phyloP scores from a whole-genome alignment of 148 eudicot genomes.

The Spergularia marina region DNA sequence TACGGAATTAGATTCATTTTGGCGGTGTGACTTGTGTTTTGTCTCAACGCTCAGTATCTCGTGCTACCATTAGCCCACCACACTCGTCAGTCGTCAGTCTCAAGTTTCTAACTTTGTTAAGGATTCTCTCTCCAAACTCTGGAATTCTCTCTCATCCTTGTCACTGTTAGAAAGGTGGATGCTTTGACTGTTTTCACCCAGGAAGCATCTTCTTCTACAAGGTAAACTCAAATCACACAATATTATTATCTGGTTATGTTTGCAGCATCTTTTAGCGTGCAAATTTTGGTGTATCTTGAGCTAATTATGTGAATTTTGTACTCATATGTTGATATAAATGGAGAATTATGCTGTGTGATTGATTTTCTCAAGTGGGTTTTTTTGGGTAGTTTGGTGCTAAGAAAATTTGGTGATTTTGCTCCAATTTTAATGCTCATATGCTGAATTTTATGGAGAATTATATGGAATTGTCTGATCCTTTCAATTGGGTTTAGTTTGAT shows the following conservation, averaged over 20 bases:
- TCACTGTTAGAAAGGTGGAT: not conserved
- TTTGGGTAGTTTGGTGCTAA: not conserved
- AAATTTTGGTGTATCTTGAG: no score
- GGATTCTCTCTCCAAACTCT: not conserved
- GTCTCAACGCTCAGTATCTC: no score
- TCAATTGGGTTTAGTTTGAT: not conserved
- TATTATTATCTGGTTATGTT: not conserved
- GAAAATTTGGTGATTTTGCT: not conserved
- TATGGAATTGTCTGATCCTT: not conserved
- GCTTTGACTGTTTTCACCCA: slow-evolving; percentile 7
- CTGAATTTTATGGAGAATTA: not conserved
- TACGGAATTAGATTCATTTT: no score
- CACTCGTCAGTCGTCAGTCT: no score
- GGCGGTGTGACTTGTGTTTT: no score
- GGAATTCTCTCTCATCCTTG: not conserved
- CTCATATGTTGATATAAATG: not conserved
- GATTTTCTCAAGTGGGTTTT: not conserved
- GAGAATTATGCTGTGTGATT: not conserved
- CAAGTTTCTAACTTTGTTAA: not conserved
- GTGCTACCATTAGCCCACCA: no score
- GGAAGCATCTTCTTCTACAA: not conserved
- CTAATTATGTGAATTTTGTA: no score
- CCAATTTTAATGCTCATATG: slow-evolving; percentile 1
- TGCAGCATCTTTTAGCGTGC: not conserved
- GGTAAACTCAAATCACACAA: not conserved